phyloP scores from a whole-genome alignment of 331 rosid species.

The Malus hybrid region DNA sequence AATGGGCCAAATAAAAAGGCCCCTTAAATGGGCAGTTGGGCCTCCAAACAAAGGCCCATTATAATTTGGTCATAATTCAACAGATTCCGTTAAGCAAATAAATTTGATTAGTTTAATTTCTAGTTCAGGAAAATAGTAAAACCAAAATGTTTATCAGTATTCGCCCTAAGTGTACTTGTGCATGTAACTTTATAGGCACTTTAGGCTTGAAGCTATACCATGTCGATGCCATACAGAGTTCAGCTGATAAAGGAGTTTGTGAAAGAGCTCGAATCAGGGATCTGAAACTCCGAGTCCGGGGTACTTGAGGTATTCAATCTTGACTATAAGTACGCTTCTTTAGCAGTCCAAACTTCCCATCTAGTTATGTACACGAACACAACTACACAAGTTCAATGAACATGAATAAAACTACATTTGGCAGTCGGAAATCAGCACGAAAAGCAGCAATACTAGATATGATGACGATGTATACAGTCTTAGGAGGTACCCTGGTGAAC shows the following conservation, averaged over 20 bases:
- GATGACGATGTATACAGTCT: constrained; percentile 72
- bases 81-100: background rate
- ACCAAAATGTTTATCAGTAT: background rate
- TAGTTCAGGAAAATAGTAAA: background rate
- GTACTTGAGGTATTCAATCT: constrained; percentile 65
- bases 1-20: too few relatives aligned
- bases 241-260: constrained; percentile 86
- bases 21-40: too few relatives aligned
- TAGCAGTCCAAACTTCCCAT: too few relatives aligned
- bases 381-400: too few relatives aligned
- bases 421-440: constrained; percentile 83
- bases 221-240: constrained; percentile 95
- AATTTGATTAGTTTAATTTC: background rate
- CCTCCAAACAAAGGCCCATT: too few relatives aligned
- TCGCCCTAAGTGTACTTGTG: constrained; percentile 1
- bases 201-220: constrained; percentile 57
- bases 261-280: constrained; percentile 83
- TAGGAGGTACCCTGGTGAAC: constrained; percentile 80
- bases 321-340: background rate
- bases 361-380: too few relatives aligned
- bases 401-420: constrained; percentile 7
- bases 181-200: constrained; percentile 24
- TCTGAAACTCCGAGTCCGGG: constrained; percentile 79
- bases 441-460: constrained; percentile 77
- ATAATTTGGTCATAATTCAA: too few relatives aligned